Evolutionary conservation across 345 rosid genomes (phyloP), one percentile per base, ranked within the genome.

Genomic region (Pistacia integerrima): DNA sequence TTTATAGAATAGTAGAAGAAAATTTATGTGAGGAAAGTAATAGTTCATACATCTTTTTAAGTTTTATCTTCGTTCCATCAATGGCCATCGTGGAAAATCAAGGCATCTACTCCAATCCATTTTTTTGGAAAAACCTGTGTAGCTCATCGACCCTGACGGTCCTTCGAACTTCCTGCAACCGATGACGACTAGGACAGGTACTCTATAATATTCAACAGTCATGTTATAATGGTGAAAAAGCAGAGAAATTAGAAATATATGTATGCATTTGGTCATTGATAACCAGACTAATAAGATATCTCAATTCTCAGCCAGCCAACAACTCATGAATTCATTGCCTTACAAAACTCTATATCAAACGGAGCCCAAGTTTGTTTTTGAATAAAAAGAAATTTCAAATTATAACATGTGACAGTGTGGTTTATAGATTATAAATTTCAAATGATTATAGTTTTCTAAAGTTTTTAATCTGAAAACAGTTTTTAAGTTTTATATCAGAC

Each of bases 61-160:
- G 94, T 92, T 81, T 96, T 93, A 41, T 84, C 88, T 35, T 86
- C 82, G 55, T 86, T 93, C 98, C 98, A 96, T 97, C 97, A 93
- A 44, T 93, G 97, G 5, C 99, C 98, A 14, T 88, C 82, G 63
- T 89, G 92, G 87, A 93, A 88, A 60, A 96, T 83, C 1, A 96
- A 65, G 70, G 93, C 86, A 68, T 93, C 83, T 0, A 97, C 97
- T 5, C 88, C 97, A 1, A 71, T 80, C 97, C 98, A 92, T 70
- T 65, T 85, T 36, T 44, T 72, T 25, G 25, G 3, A 97, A 87
- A 71, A 82, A 87, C 94, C 96, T 88, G 75, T 90, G 91, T 54
- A 96, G 64, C 68, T 83, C 69, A 8, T 93, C 97, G 1, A 93
- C 87, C 79, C 87, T 87, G 62, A 96, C 64, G 1, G 93, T 85